Evolutionary conservation across 2,329 filamentous ascomycete species (phyloP), one percentile per base, ranked within the genome.

Genomic region (Pseudocercospora eumusae): DNA sequence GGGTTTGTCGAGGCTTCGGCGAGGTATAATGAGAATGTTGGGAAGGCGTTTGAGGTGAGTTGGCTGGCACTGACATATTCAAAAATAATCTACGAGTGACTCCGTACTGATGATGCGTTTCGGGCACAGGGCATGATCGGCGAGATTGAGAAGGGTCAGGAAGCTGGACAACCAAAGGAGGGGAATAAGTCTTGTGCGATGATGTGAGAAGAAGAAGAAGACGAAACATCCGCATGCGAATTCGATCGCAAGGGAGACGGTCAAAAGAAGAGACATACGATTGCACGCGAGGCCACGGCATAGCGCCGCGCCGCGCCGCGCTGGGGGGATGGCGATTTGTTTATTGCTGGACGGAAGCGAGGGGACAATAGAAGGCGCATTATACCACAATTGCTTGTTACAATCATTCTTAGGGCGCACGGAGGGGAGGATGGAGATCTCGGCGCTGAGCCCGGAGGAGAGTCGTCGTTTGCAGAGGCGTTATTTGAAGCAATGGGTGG

Each of bases 1-100:
- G 92, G 89, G 40, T 97, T 92, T 86, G 96, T 92, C 53, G 95
- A 99, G 80, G 92, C 95, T 60, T 96, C 91, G 74, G 95, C 95
- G 27, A 86, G 93, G 61, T 96, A 95, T 78, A 93, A 97, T 76
- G 91, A 93, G 80, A 96, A 98, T 75, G 95, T 99, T 54, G 83
- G 84, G 70, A 93, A 92, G 77, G 91, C 92, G 1, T 99, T 99
- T 74, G 93, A 98, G 28, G 50, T 54, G n/a, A 53, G 50, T 18
- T 7, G 15, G n/a, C n/a, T n/a, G n/a, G n/a, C n/a, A n/a, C n/a
- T n/a, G n/a, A n/a, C n/a, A n/a, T n/a, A n/a, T n/a, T n/a, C n/a
- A n/a, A n/a, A n/a, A n/a, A n/a, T n/a, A n/a, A n/a, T n/a, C n/a
- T n/a, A n/a, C n/a, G n/a, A n/a, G n/a, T n/a, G n/a, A n/a, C n/a